phyloP scores from a whole-genome alignment of 768 basidiomycete genomes.

The Lactarius indigo region DNA sequence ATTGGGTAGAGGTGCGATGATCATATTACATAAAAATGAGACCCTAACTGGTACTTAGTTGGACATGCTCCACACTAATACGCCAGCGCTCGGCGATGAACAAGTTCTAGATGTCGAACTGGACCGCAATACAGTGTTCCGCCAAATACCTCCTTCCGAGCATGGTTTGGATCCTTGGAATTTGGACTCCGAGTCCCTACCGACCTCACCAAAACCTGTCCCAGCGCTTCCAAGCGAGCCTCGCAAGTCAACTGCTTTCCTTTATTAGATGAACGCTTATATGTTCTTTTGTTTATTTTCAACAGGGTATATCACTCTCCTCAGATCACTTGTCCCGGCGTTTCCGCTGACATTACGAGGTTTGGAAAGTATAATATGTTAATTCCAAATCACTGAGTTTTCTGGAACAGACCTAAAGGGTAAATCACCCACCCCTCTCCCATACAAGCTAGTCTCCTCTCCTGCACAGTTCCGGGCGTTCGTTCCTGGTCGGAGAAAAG shows the following conservation, averaged over 20 bases:
- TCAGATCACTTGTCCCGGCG: conserved; percentile 38
- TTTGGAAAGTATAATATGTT: conserved; percentile 13
- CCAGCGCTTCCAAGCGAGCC: neutral
- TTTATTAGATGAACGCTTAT: conserved; percentile 7
- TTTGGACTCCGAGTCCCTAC: neutral
- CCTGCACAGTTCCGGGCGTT: conserved; percentile 37
- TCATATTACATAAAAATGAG: neutral
- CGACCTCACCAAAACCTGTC: neutral
- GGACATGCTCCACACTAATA: conserved; percentile 38
- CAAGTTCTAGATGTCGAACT: conserved; percentile 51
- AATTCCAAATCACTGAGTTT: neutral
- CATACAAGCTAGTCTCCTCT: conserved; percentile 39
- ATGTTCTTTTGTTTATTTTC: neutral
- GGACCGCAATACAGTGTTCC: conserved; percentile 40
- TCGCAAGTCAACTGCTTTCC: neutral
- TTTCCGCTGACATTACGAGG: conserved; percentile 47
- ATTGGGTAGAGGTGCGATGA: conserved; percentile 48
- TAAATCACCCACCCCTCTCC: conserved; percentile 30
- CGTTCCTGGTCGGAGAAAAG: conserved; percentile 44
- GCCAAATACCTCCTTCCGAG: conserved; percentile 29
- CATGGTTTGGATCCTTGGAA: conserved; percentile 21
- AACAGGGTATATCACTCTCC: conserved; percentile 34
- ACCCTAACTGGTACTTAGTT: conserved; percentile 32
- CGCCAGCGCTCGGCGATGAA: conserved; percentile 44
- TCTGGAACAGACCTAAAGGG: conserved; percentile 36